phyloP scores from a whole-genome alignment of 2,329 filamentous ascomycete genomes.

The Fusarium robinianum region DNA sequence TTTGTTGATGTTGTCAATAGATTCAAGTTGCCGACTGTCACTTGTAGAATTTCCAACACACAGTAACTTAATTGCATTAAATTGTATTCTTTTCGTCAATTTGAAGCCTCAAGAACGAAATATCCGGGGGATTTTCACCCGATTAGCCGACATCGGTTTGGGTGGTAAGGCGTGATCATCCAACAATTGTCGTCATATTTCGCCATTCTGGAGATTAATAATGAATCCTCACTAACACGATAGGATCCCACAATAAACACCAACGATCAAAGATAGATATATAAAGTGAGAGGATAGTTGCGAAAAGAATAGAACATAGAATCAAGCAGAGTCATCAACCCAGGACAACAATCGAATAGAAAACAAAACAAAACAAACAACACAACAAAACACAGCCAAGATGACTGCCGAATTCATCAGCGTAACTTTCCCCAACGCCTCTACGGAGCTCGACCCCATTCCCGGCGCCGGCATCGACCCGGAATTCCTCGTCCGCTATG shows the following conservation, averaged over 20 bases:
- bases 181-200: conserved; percentile 35
- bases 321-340: too few relatives aligned
- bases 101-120: too few relatives aligned
- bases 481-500: conserved; percentile 60
- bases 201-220: conserved; percentile 35
- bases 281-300: too few relatives aligned
- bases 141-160: conserved; percentile 31
- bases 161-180: conserved; percentile 34
- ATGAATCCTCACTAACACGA: conserved; percentile 16
- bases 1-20: too few relatives aligned
- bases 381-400: conserved; percentile 6
- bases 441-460: conserved; percentile 59
- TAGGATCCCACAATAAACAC: conserved; percentile 5
- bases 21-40: too few relatives aligned
- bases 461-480: conserved; percentile 57
- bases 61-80: too few relatives aligned
- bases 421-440: conserved; percentile 60
- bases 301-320: too few relatives aligned
- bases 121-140: conserved; percentile 4
- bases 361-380: conserved; percentile 2
- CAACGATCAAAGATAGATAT: conserved; percentile 1
- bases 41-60: too few relatives aligned
- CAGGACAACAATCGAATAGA: too few relatives aligned
- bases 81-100: conserved; percentile 1
- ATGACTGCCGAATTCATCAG: conserved; percentile 61